These are phyloP conservation scores for Colletotrichum trifolii DNA, from an alignment of 2,329 filamentous ascomycete species.

Conservation along the genomic window DNA sequence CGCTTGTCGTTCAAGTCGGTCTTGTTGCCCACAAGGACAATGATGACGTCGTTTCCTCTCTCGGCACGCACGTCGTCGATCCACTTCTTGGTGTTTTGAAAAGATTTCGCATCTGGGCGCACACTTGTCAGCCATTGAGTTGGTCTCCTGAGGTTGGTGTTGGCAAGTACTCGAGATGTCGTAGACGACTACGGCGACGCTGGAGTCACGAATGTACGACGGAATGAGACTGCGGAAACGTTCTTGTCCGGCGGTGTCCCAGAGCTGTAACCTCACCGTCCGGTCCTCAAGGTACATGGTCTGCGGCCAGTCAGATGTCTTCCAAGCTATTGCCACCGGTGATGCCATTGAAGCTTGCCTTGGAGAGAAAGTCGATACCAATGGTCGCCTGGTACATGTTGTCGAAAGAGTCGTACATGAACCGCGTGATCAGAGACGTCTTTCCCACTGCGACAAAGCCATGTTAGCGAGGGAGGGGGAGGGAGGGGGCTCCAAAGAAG, in stretches of 20 bases:
- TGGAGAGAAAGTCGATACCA: slow-evolving; percentile 98
- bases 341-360: slow-evolving; percentile 65
- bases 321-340: no score
- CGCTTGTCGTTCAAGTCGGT: slow-evolving; percentile 98
- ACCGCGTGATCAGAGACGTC: slow-evolving; percentile 97
- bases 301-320: slow-evolving; percentile 52
- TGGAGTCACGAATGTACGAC: slow-evolving; percentile 98
- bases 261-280: slow-evolving; percentile 95
- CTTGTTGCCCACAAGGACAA: slow-evolving; percentile 98
- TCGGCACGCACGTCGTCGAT: slow-evolving; percentile 98
- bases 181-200: slow-evolving; percentile 97
- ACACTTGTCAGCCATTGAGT: background rate
- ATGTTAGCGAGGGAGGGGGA: slow-evolving; percentile 17
- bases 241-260: slow-evolving; percentile 98
- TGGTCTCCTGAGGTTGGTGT: background rate
- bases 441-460: slow-evolving; percentile 79
- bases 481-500: slow-evolving; percentile 9
- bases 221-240: slow-evolving; percentile 97
- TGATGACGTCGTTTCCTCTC: slow-evolving; percentile 98
- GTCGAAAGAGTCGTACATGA: slow-evolving; percentile 99
- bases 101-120: slow-evolving; percentile 83
- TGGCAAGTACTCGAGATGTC: slow-evolving; percentile 83
- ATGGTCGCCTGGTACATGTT: slow-evolving; percentile 99
- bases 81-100: slow-evolving; percentile 99
- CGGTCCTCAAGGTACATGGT: slow-evolving; percentile 99